phyloP scores from a whole-genome alignment of 73 alveolate genomes.

The Stentor coeruleus region DNA sequence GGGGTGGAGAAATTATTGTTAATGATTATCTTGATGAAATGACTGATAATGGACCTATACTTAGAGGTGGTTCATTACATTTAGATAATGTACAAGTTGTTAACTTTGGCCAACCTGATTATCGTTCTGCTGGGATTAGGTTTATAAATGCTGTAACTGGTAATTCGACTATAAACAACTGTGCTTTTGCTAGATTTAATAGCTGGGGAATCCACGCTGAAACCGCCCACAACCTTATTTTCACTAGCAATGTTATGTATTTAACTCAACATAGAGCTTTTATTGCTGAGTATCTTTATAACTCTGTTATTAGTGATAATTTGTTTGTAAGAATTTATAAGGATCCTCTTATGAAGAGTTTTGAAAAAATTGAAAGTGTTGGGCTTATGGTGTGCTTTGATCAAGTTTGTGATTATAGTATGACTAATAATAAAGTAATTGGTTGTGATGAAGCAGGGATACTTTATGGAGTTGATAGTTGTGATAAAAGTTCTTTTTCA shows the following conservation, averaged over 20 bases:
- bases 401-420: not conserved
- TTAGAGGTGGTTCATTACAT: not conserved
- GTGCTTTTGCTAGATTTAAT: not conserved
- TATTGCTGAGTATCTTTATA: not conserved
- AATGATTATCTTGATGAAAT: slow-evolving; percentile 21
- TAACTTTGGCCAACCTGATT: slow-evolving; percentile 20
- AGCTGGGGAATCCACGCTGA: not conserved
- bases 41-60: not conserved
- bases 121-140: not conserved
- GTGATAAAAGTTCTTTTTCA: not conserved
- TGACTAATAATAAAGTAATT: not conserved
- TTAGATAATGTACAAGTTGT: not conserved
- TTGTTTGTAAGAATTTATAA: not conserved
- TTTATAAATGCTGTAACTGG: not conserved
- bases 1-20: slow-evolving; percentile 11
- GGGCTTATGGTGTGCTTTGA: not conserved
- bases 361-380: not conserved
- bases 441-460: not conserved
- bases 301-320: not conserved
- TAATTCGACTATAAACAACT: not conserved
- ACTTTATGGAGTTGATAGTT: not conserved
- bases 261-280: not conserved
- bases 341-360: not conserved
- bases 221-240: not conserved
- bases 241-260: not conserved